These are phyloP conservation scores for Blastomyces percursus DNA, from an alignment of 2,329 filamentous ascomycete genomes.

Conservation along the genomic window DNA sequence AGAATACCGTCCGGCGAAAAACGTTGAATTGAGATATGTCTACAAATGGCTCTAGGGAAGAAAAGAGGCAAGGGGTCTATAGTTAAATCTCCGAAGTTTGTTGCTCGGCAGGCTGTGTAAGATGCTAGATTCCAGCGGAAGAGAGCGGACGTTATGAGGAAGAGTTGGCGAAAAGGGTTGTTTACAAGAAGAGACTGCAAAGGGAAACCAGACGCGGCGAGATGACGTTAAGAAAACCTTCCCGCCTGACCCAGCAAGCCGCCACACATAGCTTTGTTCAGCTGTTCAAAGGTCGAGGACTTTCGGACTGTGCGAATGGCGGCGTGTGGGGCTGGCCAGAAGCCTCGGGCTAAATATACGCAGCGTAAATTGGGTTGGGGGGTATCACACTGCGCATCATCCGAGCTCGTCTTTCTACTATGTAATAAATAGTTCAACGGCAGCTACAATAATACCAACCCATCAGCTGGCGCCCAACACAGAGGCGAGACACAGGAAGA, in stretches of 20 bases:
- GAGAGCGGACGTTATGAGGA: neutral
- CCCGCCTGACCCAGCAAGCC: slow-evolving; percentile 5
- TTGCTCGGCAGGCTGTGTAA: neutral
- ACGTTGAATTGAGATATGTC: neutral
- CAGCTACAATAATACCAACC: neutral
- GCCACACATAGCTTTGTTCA: neutral
- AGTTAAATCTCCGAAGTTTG: neutral
- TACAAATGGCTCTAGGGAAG: neutral
- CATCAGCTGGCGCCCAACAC: neutral
- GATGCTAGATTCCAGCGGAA: neutral
- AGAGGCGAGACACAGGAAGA: neutral
- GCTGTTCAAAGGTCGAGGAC: neutral
- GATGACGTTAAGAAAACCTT: slow-evolving; percentile 1
- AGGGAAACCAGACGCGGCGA: neutral
- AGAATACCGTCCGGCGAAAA: neutral
- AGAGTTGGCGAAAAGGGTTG: neutral
- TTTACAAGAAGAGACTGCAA: neutral
- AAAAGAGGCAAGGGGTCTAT: neutral
- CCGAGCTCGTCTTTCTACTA: neutral
- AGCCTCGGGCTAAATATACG: neutral
- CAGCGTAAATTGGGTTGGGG: no score
- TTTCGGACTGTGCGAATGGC: neutral
- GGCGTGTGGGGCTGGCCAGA: neutral
- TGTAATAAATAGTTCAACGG: no score
- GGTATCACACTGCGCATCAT: neutral